These are phyloP conservation scores for Ambrosia hybrid DNA, from an alignment of 140 eudicot genomes.

Conservation along the genomic window DNA sequence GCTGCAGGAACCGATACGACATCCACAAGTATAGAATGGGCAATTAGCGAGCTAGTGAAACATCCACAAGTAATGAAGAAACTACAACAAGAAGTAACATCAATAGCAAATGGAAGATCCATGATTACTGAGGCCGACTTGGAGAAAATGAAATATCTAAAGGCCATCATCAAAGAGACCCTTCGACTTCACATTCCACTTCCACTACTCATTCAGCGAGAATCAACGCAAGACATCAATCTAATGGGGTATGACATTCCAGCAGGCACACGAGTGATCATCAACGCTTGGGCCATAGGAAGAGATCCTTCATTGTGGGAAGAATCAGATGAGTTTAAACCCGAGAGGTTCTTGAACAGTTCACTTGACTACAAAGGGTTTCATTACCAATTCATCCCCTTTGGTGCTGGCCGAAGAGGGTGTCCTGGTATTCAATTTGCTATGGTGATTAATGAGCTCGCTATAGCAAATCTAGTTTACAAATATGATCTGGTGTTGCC, in stretches of 20 bases:
- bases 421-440: slow-evolving; percentile 40
- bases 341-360: slow-evolving; percentile 30
- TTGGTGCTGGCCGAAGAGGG: slow-evolving; percentile 33
- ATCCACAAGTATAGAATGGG: slow-evolving; percentile 26
- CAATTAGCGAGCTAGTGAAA: slow-evolving; percentile 29
- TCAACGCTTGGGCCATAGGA: slow-evolving; percentile 35
- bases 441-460: slow-evolving; percentile 13
- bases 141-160: slow-evolving; percentile 15
- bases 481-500: slow-evolving; percentile 9
- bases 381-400: slow-evolving; percentile 22
- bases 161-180: slow-evolving; percentile 15
- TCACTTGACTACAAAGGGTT: background rate
- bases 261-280: slow-evolving; percentile 26
- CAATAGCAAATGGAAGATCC: background rate
- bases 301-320: slow-evolving; percentile 33
- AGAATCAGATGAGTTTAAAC: slow-evolving; percentile 27
- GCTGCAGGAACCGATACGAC: slow-evolving; percentile 35
- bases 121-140: slow-evolving; percentile 14
- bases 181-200: slow-evolving; percentile 21
- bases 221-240: slow-evolving; percentile 24
- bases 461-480: slow-evolving; percentile 2
- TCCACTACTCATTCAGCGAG: slow-evolving; percentile 33
- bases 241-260: slow-evolving; percentile 33
- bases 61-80: slow-evolving; percentile 19
- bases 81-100: slow-evolving; percentile 15